Evolutionary conservation across 2,329 filamentous ascomycete genomes (phyloP), one percentile per base, ranked within the genome.

Genomic region (Xylaria sp.): DNA sequence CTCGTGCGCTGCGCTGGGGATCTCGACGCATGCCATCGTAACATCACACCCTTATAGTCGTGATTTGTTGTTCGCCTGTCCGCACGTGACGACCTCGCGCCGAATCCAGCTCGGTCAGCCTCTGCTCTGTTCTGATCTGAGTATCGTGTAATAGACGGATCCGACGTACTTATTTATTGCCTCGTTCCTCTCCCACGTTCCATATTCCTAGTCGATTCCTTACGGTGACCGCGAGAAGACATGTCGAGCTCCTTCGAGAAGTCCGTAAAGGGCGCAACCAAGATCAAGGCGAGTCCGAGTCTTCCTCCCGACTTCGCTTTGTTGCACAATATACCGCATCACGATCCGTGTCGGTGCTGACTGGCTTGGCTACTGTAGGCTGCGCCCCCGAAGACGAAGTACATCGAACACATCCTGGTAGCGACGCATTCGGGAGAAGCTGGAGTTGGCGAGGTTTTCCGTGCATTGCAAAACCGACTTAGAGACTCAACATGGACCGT

Each of bases 401-500:
- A 97, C 79, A 95, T 99, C 79, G 94, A 99, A 76, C 92, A 97
- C 73, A 97, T 99, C 72, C 84, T 99, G 59, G 83, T 97, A 67
- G 93, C 94, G 64, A 99, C 94, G 44, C 91, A 97, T 76, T 89
- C 92, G 19, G 94, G 92, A 68, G 94, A 99, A 76, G 90, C 91
- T 57, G 94, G 93, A 67, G 91, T 99, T 61, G 93, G 88, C 61
- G 94, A 99, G 78, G 90, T 99, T 71, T 97, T 99, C 75, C 88
- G 94, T 62, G 91, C 92, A 48, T 80, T 99, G 57, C 92, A 95
- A 72, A 86, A 91, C 73, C 86, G 94, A 55, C 77, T 99, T 66
- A 88, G 92, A 73, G 94, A 99, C 74, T 93, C 93, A 67, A 96
- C 94, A 80, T 99, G 94, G 94, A 99, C 94, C n/a, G 92, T 97